A percentile compares a stretch with the other conserved stretches of the same genome.
Conservation (phyloP, 352 stramenopile species). For the Phytophthora sp. region DNA sequence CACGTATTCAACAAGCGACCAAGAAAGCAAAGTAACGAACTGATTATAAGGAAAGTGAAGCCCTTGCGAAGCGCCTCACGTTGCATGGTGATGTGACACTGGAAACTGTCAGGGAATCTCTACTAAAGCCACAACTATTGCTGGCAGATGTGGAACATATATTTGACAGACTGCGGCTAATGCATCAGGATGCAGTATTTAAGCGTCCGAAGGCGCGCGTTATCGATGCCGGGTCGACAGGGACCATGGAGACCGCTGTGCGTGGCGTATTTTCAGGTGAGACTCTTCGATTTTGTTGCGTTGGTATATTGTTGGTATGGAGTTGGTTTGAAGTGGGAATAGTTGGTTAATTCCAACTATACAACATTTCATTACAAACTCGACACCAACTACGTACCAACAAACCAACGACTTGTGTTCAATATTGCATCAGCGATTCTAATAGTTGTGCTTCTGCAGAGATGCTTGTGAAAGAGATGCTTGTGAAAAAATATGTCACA, state of each 20-base stretch:
- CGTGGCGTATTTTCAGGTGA: slow-evolving; percentile 1
- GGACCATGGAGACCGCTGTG: not conserved
- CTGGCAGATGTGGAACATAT: not conserved
- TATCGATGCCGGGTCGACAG: not conserved
- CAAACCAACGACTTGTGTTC: not conserved
- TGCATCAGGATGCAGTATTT: not conserved
- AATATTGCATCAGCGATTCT: not conserved
- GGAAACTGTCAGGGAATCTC: not conserved
- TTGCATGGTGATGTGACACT: not conserved
- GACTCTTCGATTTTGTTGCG: not conserved
- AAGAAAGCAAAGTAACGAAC: not conserved
- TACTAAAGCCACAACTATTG: not conserved
- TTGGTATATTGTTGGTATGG: not conserved
- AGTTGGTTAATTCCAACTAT: slow-evolving; percentile 1
- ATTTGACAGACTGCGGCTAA: not conserved
- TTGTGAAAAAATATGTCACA: slow-evolving; percentile 3
- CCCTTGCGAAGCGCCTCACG: not conserved
- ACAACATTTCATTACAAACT: too few relatives aligned
- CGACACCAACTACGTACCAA: not conserved
- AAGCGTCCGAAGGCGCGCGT: not conserved
- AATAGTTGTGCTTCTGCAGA: not conserved
- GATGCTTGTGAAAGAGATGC: not conserved
- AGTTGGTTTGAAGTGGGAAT: not conserved
- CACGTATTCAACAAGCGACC: not conserved
- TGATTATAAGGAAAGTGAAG: not conserved